Conservation (phyloP, 106 monocot species). For the Alisma plantagoaquatica region DNA sequence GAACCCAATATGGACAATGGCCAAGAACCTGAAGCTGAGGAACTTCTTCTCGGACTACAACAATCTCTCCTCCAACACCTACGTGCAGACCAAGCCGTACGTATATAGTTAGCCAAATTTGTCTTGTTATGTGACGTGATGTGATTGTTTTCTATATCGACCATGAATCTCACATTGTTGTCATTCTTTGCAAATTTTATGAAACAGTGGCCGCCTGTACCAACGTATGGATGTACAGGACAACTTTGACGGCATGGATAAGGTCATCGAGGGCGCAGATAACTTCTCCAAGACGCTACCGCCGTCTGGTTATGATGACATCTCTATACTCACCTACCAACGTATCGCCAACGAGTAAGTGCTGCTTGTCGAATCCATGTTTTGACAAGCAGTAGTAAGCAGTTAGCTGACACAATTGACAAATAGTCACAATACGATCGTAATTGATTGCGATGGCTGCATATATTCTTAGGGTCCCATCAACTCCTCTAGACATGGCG, state of each 20-base stretch:
- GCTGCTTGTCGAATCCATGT: too few relatives aligned
- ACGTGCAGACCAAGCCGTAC: too few relatives aligned
- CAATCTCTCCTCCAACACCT: conserved; percentile 37
- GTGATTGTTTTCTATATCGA: too few relatives aligned
- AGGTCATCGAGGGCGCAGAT: neutral
- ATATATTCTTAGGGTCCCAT: conserved; percentile 26
- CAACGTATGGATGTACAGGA: conserved; percentile 3
- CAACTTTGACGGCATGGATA: conserved; percentile 11
- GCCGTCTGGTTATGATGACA: conserved; percentile 26
- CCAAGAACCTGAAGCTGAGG: conserved; percentile 30
- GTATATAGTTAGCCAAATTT: too few relatives aligned
- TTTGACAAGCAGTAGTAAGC: too few relatives aligned
- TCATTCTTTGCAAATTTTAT: neutral
- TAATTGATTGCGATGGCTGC: too few relatives aligned
- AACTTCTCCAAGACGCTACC: conserved; percentile 21
- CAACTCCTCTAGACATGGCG: conserved; percentile 44
- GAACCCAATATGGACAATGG: conserved; percentile 67
- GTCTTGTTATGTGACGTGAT: too few relatives aligned
- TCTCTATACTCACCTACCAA: conserved; percentile 59
- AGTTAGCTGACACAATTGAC: too few relatives aligned
- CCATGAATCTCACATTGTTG: too few relatives aligned
- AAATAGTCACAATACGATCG: too few relatives aligned
- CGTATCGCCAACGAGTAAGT: conserved; percentile 53
- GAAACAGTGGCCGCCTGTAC: conserved; percentile 5
- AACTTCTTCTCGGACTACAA: conserved; percentile 31